Evolutionary conservation across 1,139 yeast genomes (phyloP).

Genomic region (Pneumocystis murina): DNA sequence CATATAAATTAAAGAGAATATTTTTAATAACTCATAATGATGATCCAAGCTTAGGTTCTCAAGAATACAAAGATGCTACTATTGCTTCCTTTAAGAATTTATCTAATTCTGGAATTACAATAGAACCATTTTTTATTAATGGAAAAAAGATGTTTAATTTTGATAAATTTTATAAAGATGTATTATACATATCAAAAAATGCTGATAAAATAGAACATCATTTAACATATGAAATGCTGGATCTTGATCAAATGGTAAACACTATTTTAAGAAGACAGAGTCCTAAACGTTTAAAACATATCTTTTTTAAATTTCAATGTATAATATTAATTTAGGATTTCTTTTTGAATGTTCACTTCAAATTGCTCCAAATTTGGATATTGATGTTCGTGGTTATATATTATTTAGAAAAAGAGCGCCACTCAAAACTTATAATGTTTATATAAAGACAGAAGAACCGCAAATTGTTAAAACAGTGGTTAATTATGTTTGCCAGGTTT

Average conservation of each 20-base stretch:
- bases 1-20: conserved; percentile 22
- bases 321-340: conserved; percentile 48
- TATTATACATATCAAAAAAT: conserved; percentile 10
- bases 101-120: conserved; percentile 35
- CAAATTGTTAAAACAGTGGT: conserved; percentile 41
- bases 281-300: conserved; percentile 21
- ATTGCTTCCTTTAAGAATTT: conserved; percentile 49
- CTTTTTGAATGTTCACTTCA: conserved; percentile 47
- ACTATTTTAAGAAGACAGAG: conserved; percentile 6
- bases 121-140: conserved; percentile 50
- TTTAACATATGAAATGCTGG: conserved; percentile 16
- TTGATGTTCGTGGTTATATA: conserved; percentile 60
- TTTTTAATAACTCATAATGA: conserved; percentile 50
- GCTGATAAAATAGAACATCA: conserved; percentile 18
- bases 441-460: conserved; percentile 38
- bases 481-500: conserved; percentile 20
- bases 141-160: conserved; percentile 31
- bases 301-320: conserved; percentile 38
- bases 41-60: conserved; percentile 30
- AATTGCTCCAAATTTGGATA: conserved; percentile 36
- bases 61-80: conserved; percentile 29
- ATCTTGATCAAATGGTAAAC: background rate
- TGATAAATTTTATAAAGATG: conserved; percentile 22
- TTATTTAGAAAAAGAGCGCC: conserved; percentile 43
- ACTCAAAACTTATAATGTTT: conserved; percentile 32